Conservation (phyloP, 1,139 yeast species). For the Nakaseomyces kungkrabaensis region DNA sequence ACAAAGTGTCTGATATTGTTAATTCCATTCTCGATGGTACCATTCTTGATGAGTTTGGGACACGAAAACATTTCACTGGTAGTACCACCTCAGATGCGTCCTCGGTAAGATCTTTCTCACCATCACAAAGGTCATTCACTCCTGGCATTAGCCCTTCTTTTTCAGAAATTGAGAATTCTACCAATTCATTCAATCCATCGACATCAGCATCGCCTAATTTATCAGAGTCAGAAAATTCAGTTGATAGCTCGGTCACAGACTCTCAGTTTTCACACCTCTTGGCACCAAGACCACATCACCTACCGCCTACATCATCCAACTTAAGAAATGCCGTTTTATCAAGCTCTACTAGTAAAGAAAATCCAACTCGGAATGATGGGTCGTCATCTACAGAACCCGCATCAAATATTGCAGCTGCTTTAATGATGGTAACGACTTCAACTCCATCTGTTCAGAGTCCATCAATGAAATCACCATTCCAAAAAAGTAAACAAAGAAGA, state of each 20-base stretch:
- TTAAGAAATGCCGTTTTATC: background rate
- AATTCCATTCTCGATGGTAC: constrained; percentile 19
- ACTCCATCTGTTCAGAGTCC: constrained; percentile 9
- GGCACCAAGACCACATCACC: constrained; percentile 9
- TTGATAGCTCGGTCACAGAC: constrained; percentile 4
- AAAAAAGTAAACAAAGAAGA: constrained; percentile 7
- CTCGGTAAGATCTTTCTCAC: constrained; percentile 5
- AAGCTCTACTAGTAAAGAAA: background rate
- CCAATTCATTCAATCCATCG: background rate
- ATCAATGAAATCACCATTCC: constrained; percentile 5
- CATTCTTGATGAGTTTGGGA: constrained; percentile 14
- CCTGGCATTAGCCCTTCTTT: constrained; percentile 2
- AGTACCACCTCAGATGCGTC: constrained; percentile 7
- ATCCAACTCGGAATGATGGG: background rate
- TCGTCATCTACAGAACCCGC: background rate
- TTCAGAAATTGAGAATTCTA: background rate
- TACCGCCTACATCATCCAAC: constrained; percentile 1
- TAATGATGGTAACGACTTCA: constrained; percentile 7
- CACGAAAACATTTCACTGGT: constrained; percentile 9
- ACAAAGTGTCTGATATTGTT: constrained; percentile 17
- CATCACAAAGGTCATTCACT: constrained; percentile 6
- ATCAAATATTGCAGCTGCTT: constrained; percentile 3
- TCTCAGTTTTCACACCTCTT: constrained; percentile 9
- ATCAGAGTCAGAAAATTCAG: constrained; percentile 8
- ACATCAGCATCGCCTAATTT: constrained; percentile 4